These are phyloP conservation scores for Mycena indigotica DNA, from an alignment of 768 basidiomycete species.

Conservation along the genomic window DNA sequence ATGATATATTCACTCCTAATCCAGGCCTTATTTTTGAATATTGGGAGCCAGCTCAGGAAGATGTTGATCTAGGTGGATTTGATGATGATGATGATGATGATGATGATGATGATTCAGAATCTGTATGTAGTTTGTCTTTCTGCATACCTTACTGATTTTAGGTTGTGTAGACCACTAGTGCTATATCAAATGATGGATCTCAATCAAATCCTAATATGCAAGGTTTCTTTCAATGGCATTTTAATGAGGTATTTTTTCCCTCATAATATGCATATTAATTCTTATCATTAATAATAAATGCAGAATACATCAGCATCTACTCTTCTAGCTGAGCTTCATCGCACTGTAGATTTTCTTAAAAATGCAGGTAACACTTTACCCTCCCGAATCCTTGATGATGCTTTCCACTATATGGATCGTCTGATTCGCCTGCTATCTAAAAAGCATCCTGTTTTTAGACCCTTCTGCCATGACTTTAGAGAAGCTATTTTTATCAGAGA, in stretches of 20 bases:
- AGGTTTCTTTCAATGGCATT: background rate
- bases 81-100: background rate
- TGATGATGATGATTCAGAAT: no score
- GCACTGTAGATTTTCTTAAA: background rate
- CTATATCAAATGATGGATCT: no score
- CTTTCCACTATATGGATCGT: conserved; percentile 12
- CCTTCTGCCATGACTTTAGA: conserved; percentile 11
- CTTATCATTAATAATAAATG: no score
- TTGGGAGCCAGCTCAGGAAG: background rate
- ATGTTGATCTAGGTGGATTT: background rate
- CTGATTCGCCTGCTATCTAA: conserved; percentile 8
- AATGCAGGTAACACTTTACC: background rate
- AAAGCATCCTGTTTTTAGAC: conserved; percentile 13
- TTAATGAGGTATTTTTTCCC: background rate
- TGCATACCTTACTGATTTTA: background rate
- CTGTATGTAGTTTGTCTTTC: no score
- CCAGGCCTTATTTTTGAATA: background rate
- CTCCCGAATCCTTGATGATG: conserved; percentile 6
- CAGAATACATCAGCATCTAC: background rate
- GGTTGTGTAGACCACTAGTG: no score
- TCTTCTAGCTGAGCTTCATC: background rate
- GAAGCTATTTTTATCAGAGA: conserved; percentile 13
- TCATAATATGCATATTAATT: no score
- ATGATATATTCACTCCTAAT: background rate
- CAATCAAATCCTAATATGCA: no score